Base-by-base conservation (phyloP, 139 green algal genomes). In the Tetradesmus lagerheimii region DNA sequence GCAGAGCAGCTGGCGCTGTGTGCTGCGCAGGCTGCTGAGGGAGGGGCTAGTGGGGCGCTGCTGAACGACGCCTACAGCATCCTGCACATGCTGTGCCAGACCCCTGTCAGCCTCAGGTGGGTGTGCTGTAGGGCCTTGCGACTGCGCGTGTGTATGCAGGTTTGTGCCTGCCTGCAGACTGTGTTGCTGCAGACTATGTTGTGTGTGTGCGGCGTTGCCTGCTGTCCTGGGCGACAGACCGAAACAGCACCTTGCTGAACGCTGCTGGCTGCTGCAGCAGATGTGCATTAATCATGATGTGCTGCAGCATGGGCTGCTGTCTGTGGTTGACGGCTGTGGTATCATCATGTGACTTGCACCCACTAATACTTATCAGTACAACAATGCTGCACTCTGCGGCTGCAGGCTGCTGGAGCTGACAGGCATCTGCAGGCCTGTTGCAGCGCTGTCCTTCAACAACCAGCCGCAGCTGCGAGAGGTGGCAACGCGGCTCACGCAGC, bases 361-460 rank as follows among this genome's bases (percentile, higher is more conserved):
- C n/a, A n/a, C n/a, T n/a, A n/a, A n/a, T n/a, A n/a, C n/a, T n/a
- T n/a, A n/a, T n/a, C n/a, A n/a, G n/a, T n/a, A n/a, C n/a, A n/a
- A n/a, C n/a, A n/a, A n/a, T 50, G 66, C 66, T 77, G 25, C 71
- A 27, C 29, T 79, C 1, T 41, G 71, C 23, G 41, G 29, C 66
- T 38, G 71, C 71, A 37, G 74, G 34, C 43, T 89, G 71, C 43
- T 89, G 43, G 66, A 83, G 74, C 15, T 84, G 85, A 89, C 71
- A 18, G 45, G 74, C 34, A 83, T 89, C 12, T 76, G 85, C 45
- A 74, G 45, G 71, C 85, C 85, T 29, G 85, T 89, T 39, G 85
- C 85, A 0, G 23, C 80, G 43, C 85, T 89, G 67, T 38, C 67
- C 29, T 75, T 74, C n/a, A n/a, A 78, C 82, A 78, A 35, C 35